Base-by-base conservation (phyloP, 768 basidiomycete genomes). In the Porphyrellus cyaneotinctus region DNA sequence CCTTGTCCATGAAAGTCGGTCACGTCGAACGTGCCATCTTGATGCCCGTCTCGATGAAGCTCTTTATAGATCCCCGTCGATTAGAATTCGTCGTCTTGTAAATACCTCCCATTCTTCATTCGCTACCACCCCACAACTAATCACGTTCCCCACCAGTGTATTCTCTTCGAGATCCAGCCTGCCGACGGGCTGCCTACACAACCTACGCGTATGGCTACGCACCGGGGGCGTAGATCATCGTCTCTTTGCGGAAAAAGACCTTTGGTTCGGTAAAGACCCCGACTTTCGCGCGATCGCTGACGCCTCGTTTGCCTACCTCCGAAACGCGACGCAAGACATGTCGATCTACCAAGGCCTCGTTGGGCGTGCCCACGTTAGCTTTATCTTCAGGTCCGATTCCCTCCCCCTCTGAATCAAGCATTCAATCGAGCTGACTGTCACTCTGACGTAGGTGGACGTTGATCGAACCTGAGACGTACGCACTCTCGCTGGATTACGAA, bases 261-360 rank as follows among this genome's bases (percentile, higher is more conserved):
- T 87, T 24, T 86, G 83, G 83, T 69, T 86, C 13, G 84, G 81
- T 17, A 80, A 73, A 60, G 83, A 87, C 60, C 82, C 81, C 6
- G 83, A 87, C 60, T 86, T 87, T 62, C 65, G 70, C 39, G 70
- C 77, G 2, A 78, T 87, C 38, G 69, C 71, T 18, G 77, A 85
- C 41, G 82, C 80, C 11, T 78, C 79, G 2, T 81, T 83, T 59
- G 80, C 82, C 36, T 64, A 74, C 31, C 64, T 80, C 53, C 78
- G 74, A 55, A 72, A 57, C 33, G 67, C 70, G 26, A 73, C 74
- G 20, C 58, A 72, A 13, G 75, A 75, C 52, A 69, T 74, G 64
- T 75, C 81, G 53, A 61, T 80, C 36, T 86, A 86, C 64, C 75
- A 81, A 52, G 78, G 72, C 7, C 67, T 72, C 44, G 75, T 85